These are phyloP conservation scores for Didymella pinodella DNA, from an alignment of 2,329 filamentous ascomycete genomes.

Conservation along the genomic window DNA sequence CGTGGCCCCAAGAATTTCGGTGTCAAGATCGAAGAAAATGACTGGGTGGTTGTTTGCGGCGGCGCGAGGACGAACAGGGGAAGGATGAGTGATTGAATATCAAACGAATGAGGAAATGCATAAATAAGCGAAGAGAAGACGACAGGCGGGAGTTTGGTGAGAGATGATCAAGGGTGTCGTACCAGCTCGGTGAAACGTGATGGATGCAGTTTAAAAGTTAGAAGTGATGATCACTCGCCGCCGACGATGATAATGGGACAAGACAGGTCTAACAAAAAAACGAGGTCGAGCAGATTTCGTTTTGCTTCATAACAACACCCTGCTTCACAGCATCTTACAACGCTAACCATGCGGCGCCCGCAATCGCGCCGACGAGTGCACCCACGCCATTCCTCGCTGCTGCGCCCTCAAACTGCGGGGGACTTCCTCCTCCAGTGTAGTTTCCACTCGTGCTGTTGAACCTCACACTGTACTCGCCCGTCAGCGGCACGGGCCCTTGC, in stretches of 20 bases:
- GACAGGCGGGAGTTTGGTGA: neutral
- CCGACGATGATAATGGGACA: too few relatives aligned
- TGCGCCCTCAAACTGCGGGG: conserved; percentile 20
- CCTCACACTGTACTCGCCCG: conserved; percentile 23
- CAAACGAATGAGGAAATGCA: neutral
- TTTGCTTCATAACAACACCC: neutral
- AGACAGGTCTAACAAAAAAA: too few relatives aligned
- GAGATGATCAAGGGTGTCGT: neutral
- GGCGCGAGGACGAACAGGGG: neutral
- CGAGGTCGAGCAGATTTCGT: neutral
- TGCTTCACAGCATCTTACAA: neutral
- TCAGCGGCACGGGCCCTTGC: conserved; percentile 53
- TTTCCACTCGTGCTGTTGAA: conserved; percentile 17
- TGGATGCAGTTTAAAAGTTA: too few relatives aligned
- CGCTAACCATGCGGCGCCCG: conserved; percentile 6
- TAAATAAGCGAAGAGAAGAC: neutral
- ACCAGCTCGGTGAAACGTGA: too few relatives aligned
- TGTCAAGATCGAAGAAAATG: neutral
- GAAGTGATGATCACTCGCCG: too few relatives aligned
- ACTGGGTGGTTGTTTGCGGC: neutral
- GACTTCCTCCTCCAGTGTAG: conserved; percentile 12
- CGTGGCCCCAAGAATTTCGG: neutral
- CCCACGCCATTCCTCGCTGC: conserved; percentile 9
- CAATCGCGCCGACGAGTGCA: conserved; percentile 13
- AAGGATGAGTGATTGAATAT: neutral